Base-by-base conservation (phyloP, 805 yeast species). In the Cyberlindnera subsufficiens region DNA sequence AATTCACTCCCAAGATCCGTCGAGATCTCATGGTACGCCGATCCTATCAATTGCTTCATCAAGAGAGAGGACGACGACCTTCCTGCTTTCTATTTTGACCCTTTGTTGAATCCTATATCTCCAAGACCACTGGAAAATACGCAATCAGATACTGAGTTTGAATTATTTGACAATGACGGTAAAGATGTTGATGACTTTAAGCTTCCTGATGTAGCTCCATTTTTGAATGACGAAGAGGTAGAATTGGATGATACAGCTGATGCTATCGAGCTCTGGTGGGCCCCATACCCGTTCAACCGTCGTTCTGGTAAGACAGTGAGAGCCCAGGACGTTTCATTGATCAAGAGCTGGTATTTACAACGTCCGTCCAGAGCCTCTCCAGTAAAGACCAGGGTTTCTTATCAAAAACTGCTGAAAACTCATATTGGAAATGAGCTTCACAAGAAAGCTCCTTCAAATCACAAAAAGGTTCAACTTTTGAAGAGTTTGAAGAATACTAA, bases 251-350 rank as follows among this genome's bases (percentile, higher is more conserved):
- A 75, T 3, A 66, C 74, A 1, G 60, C 64, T n/a, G 68, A 66
- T 39, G 90, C 95, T 0, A 53, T 91, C 3, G 71, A 76, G 29
- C 65, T 90, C n/a, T 79, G 80, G 69, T 73, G 82, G 72, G 87
- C 97, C 0, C 89, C 96, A 3, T 78, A 70, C 51, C 99, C 99
- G 0, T 93, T 86, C 63, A 82, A 88, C 54, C 72, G 77, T 32
- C 76, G 87, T 25, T 74, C 81, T 30, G 96, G 95, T 1, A 65
- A 61, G 18, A 87, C 74, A 56, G 78, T 78, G 0, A 72, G 97
- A 50, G 91, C 98, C 1, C 86, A 93, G 58, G 98, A 93, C 64
- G 95, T 90, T 14, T 80, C 96, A 0, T 62, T 93, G 3, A 69
- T 86, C 6, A 93, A 93, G 60, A 67, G 72, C 20, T 88, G 96